Percentiles rank a stretch among this genome's conserved stretches.
Evolutionary conservation across 371 early-diverging fungal genomes (phyloP).

Genomic region (Batkoa obscura): DNA sequence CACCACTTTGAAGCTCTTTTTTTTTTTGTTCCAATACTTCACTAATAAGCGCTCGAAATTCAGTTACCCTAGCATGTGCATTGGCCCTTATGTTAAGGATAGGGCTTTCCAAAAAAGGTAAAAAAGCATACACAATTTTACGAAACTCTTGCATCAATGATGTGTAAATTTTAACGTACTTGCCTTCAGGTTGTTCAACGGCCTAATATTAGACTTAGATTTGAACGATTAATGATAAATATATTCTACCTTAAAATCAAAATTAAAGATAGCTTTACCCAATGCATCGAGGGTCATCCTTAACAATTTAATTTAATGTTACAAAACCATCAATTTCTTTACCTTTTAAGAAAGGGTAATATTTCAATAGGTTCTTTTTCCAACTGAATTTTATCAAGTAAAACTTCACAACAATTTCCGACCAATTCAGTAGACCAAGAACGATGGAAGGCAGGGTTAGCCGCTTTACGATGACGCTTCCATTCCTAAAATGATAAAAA

Average conservation of each 20-base stretch:
- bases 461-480: constrained; percentile 13
- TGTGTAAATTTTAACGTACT: neutral
- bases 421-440: constrained; percentile 14
- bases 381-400: too few relatives aligned
- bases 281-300: constrained; percentile 4
- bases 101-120: too few relatives aligned
- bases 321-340: neutral
- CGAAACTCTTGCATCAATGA: too few relatives aligned
- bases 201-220: constrained; percentile 3
- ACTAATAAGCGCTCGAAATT: neutral
- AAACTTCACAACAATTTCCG: constrained; percentile 7
- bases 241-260: constrained; percentile 1
- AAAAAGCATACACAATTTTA: too few relatives aligned
- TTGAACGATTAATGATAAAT: too few relatives aligned
- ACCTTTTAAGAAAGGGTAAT: too few relatives aligned
- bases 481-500: neutral
- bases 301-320: neutral
- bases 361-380: too few relatives aligned
- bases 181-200: neutral
- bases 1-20: neutral
- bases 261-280: constrained; percentile 2
- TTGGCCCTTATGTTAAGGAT: too few relatives aligned
- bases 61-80: neutral
- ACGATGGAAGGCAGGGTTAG: constrained; percentile 17
- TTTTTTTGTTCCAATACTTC: neutral